These are phyloP conservation scores for Achlya hypogyna DNA, from an alignment of 352 stramenopile genomes.

Conservation along the genomic window DNA sequence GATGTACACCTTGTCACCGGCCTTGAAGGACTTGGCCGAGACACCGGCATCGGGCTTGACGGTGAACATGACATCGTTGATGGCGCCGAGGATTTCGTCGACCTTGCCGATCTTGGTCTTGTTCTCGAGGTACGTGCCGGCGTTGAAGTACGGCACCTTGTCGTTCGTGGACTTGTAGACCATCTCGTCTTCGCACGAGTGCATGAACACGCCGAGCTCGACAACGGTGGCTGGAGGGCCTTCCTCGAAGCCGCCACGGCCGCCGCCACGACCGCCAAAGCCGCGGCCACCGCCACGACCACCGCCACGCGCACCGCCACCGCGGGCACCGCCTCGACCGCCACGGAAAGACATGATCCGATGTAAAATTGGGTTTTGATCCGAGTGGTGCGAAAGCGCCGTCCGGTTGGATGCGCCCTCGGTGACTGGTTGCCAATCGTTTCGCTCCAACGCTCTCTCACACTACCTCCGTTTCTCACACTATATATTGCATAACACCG, in stretches of 20 bases:
- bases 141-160: slow-evolving; percentile 99
- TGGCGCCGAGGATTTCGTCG: slow-evolving; percentile 97
- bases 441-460: background rate
- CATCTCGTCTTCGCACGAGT: slow-evolving; percentile 97
- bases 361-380: slow-evolving; percentile 15
- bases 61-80: slow-evolving; percentile 95
- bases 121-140: slow-evolving; percentile 96
- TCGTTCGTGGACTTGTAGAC: slow-evolving; percentile 95
- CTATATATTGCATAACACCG: too few relatives aligned
- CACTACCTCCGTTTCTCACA: background rate
- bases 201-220: slow-evolving; percentile 92
- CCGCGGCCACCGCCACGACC: slow-evolving; percentile 29
- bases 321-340: slow-evolving; percentile 32
- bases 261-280: slow-evolving; percentile 28
- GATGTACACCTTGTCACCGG: slow-evolving; percentile 96
- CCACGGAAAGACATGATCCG: slow-evolving; percentile 46
- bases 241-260: slow-evolving; percentile 39
- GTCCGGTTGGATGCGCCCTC: background rate
- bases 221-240: slow-evolving; percentile 63
- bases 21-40: slow-evolving; percentile 92
- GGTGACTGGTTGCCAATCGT: slow-evolving; percentile 18
- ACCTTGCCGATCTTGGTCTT: slow-evolving; percentile 99
- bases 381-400: background rate
- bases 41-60: slow-evolving; percentile 95
- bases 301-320: slow-evolving; percentile 35